Percentiles rank a stretch among this genome's conserved stretches.
phyloP scores from a whole-genome alignment of 192 early-diverging fungal genomes.

The Podila minutissima region DNA sequence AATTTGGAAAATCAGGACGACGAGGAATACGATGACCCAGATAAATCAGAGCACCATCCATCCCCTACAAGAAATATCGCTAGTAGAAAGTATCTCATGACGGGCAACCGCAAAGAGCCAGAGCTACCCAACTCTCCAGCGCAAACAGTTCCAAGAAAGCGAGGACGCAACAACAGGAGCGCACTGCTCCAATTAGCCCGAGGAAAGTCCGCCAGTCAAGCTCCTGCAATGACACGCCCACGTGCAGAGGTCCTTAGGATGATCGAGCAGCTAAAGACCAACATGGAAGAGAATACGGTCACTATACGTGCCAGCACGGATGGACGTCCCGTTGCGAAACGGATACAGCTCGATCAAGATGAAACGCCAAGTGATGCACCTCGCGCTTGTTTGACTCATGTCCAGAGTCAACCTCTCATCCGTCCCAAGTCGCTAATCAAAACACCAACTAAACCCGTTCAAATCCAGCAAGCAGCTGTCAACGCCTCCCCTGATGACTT shows the following conservation, averaged over 20 bases:
- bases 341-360: not conserved
- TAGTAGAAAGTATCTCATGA: constrained; percentile 1
- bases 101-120: not conserved
- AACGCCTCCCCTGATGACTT: constrained; percentile 25
- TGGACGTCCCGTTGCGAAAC: not conserved
- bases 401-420: too few species aligned
- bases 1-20: not conserved
- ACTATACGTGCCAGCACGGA: too few species aligned
- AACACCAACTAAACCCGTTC: constrained; percentile 1
- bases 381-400: too few species aligned
- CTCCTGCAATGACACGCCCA: not conserved
- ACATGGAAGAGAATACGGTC: constrained; percentile 2
- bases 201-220: not conserved
- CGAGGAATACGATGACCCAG: constrained; percentile 16
- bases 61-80: constrained; percentile 33
- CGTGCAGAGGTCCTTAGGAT: constrained; percentile 36
- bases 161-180: constrained; percentile 5
- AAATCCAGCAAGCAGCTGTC: not conserved
- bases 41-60: constrained; percentile 8
- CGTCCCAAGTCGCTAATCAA: not conserved
- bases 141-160: not conserved
- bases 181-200: not conserved
- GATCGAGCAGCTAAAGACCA: constrained; percentile 42
- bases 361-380: not conserved
- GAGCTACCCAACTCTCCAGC: constrained; percentile 4